Evolutionary conservation across 495 filamentous ascomycete species (phyloP), one percentile per base, ranked within the genome.

Genomic region (Gamarada debralockiae): DNA sequence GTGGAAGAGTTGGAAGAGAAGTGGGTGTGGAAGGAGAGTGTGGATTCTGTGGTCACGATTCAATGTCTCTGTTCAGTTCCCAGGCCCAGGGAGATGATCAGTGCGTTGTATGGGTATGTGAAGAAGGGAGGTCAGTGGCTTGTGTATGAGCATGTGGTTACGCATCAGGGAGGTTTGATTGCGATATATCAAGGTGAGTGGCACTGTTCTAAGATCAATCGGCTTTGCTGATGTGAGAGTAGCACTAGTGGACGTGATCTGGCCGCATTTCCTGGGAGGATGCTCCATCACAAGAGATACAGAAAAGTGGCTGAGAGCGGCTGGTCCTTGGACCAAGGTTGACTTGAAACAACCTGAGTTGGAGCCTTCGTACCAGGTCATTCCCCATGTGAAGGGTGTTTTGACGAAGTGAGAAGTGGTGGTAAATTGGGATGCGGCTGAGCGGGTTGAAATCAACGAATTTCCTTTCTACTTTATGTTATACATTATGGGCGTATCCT

Each of bases 11-110:
- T 75, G 2, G 72, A 69, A 9, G 64, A 73, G n/a, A 39, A 66
- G 4, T 64, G 67, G 53, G 68, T 88, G 3, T 51, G 66, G 34
- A 65, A 59, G n/a, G 80, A 65, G 0, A 71, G 74, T 20, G 78
- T 89, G 23, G 87, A 92, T 59, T 83, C 79, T 33, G 79, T 90
- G 33, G 71, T 89, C 40, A 80, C 80, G 13, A 70, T 89, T 39
- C 77, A 86, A 9, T 88, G 87, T 42, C 71, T 92, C 3, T 92
- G 87, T 67, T 83, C 79, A 45, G 83, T 90, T 48, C 85, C 85
- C 1, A 68, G 81, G 12, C 79, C 84, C 27, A 71, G 80, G 56
- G 58, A 59, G 10, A 81, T 84, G 39, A 76, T 78, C 14, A 61
- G 56, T 13, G 77, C 79, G 45, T 59, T 90, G 48, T 90, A 88